Conservation (phyloP, 306 rosid genomes). For the Quercus suber region DNA sequence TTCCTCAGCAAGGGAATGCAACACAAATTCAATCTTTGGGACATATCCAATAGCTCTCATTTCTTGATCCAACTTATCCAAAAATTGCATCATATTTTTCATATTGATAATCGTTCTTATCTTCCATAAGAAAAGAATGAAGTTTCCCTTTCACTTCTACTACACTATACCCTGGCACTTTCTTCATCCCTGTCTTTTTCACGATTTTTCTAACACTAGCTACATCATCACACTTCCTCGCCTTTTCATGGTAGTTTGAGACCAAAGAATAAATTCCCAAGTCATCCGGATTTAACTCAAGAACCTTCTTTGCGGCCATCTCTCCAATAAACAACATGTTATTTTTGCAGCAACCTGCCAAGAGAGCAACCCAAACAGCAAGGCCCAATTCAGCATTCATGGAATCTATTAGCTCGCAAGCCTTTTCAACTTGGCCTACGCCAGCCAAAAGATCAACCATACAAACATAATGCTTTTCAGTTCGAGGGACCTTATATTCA, state of each 20-base stretch:
- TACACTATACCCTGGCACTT: conserved; percentile 30
- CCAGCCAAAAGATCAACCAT: conserved; percentile 48
- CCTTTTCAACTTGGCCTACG: conserved; percentile 39
- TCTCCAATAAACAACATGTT: conserved; percentile 23
- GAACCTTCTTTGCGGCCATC: conserved; percentile 32
- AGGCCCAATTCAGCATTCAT: conserved; percentile 31
- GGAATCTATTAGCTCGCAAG: conserved; percentile 29
- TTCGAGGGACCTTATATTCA: conserved; percentile 31
- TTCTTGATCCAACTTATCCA: conserved; percentile 28
- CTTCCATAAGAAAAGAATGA: conserved; percentile 51
- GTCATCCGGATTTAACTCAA: conserved; percentile 36
- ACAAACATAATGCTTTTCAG: conserved; percentile 47
- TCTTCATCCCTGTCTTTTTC: conserved; percentile 28
- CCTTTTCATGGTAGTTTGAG: conserved; percentile 40
- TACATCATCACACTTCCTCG: conserved; percentile 35
- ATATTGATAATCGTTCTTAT: conserved; percentile 23
- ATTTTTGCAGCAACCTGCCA: conserved; percentile 41
- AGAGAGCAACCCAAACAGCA: conserved; percentile 43
- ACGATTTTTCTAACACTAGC: conserved; percentile 33
- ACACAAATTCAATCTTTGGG: conserved; percentile 6
- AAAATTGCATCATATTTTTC: conserved; percentile 18
- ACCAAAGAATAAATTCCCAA: conserved; percentile 35
- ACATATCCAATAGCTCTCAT: conserved; percentile 28
- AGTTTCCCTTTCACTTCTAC: conserved; percentile 46
- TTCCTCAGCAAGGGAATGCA: conserved; percentile 6